phyloP scores from a whole-genome alignment of 495 filamentous ascomycete genomes.

The Xylaria sp. region DNA sequence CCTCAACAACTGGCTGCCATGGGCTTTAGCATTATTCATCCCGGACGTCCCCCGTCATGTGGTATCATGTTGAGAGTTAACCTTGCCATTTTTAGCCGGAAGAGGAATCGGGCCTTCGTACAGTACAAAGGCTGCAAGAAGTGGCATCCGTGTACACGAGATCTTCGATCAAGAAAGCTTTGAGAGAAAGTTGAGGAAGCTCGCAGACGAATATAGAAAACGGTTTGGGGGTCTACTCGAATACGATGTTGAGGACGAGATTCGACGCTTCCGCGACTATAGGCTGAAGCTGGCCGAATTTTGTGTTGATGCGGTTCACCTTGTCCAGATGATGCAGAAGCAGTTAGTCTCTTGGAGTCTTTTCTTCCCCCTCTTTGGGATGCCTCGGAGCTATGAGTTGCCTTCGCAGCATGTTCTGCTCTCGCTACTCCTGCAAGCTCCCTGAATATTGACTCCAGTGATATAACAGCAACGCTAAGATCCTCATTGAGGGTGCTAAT shows the following conservation, averaged over 20 bases:
- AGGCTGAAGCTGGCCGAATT: constrained; percentile 70
- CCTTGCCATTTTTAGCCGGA: constrained; percentile 34
- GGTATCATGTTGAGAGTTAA: background rate
- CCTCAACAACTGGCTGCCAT: background rate
- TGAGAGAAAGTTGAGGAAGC: constrained; percentile 71
- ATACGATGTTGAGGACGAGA: constrained; percentile 84
- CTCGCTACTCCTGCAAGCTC: too few relatives aligned
- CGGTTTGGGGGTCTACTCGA: constrained; percentile 69
- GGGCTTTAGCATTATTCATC: background rate
- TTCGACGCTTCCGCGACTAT: constrained; percentile 68
- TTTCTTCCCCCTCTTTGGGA: too few relatives aligned
- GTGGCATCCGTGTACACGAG: constrained; percentile 76
- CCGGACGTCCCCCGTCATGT: background rate
- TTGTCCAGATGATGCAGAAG: constrained; percentile 63
- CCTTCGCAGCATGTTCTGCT: too few relatives aligned
- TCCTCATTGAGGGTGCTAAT: constrained; percentile 88
- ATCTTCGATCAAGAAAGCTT: constrained; percentile 73
- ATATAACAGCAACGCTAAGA: constrained; percentile 66
- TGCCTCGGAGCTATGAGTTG: too few relatives aligned
- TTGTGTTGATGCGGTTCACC: constrained; percentile 71
- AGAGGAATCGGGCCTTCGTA: constrained; percentile 83
- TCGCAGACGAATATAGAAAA: constrained; percentile 72
- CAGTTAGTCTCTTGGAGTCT: too few relatives aligned
- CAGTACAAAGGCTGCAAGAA: constrained; percentile 78
- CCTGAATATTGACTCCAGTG: too few relatives aligned